Base-by-base conservation (phyloP, 164 flowering plant genomes). In the Kalanchoe fedtschenkoi region DNA sequence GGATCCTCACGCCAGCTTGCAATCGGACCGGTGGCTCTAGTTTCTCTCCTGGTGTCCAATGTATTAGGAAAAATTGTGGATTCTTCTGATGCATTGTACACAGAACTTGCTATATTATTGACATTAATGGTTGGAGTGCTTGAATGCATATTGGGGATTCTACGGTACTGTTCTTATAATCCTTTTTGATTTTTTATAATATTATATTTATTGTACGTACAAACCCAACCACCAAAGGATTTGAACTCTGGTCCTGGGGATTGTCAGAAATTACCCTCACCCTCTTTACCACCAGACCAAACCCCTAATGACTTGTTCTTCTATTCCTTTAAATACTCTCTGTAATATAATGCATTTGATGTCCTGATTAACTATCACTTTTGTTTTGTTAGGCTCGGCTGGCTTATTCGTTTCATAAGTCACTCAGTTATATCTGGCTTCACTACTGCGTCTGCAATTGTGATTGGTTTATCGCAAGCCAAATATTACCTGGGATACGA, bases 1-100 rank as follows among this genome's bases (percentile, higher is more conserved):
- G 99, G 97, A 39, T 93, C 99, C 24, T 93, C 99, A 59, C 87
- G 97, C 15, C 99, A 90, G 79, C 96, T 93, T 74, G 99, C 99
- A 47, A 77, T 91, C 71, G 99, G 99, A 74, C 99, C 99, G 0
- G 99, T 95, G 28, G 99, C 99, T 43, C 75, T 91, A 83, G 89
- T 85, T 70, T 91, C 97, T 63, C 93, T 95, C 41, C 76, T 95
- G 78, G 95, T 88, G 38, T 91, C 99, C 28, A 95, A 95, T 76
- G 89, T 87, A 32, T 71, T 95, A 64, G 65, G 87, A 41, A 69
- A 67, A 60, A 84, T 93, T 62, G 85, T 74, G 73, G 88, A 87
- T 75, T 69, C 95, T 44, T 71, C 86, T n/a, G 87, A 81, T 34
- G 79, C 66, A 44, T 68, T 88, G 70, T 91, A 95, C 72, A 95